Base-by-base conservation (phyloP, 2,329 filamentous ascomycete species). In the Aciculosporium take region DNA sequence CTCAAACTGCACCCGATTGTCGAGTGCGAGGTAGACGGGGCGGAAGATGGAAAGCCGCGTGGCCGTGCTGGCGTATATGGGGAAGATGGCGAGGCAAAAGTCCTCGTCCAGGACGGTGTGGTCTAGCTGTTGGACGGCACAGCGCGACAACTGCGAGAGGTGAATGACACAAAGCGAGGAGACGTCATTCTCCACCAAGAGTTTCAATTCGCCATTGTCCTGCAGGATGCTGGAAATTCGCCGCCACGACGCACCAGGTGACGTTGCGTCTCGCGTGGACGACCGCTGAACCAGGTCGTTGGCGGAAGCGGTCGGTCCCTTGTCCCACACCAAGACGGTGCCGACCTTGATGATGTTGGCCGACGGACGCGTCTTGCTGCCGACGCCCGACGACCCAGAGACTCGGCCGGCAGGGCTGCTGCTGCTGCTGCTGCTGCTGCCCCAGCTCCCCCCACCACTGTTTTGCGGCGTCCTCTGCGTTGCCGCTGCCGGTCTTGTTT, bases 61-160 rank as follows among this genome's bases (percentile, higher is more conserved):
- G 1, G 84, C 74, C 17, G 76, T 77, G 8, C 82, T 72, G 1
- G 85, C 79, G 60, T 98, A 96, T 47, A 89, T 88, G 13, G 91
- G 89, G 55, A 95, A 95, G 36, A 98, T 89, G 40, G 85, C 88
- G 48, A 98, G 84, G 64, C 88, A 96, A 55, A 84, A 91, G 45
- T 95, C 86, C 58, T 91, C 84, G 48, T 94, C 86, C 32, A 98
- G 63, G 7, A 98, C 89, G 5, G 88, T 94, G 40, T 79, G 77
- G 59, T 96, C 86, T 39, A 98, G 68, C 51, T 88, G 78, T 58
- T 98, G 91, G 40, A 98, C 80, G 7, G 89, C 86, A 57, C 83
- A 91, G 41, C 91, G 76, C 15, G 87, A 91, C 7, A 98, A 69
- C 53, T 94, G 85, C 10, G 86, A 84, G 5, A 98, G 69, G 52